phyloP scores from a whole-genome alignment of 2,329 filamentous ascomycete species.

The Amauroascus verrucosus region DNA sequence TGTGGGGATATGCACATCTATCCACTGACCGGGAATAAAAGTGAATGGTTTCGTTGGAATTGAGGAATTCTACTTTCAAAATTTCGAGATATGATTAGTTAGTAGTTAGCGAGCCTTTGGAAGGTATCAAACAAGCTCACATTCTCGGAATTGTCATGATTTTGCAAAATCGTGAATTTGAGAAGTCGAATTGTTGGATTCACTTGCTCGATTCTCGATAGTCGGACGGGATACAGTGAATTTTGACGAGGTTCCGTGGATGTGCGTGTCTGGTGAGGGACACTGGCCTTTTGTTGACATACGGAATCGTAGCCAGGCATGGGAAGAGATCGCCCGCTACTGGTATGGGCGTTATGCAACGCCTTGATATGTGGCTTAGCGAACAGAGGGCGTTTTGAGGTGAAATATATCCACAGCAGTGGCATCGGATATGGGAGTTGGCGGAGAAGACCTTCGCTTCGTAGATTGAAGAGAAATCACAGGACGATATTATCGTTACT shows the following conservation, averaged over 20 bases:
- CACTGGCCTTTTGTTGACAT: conserved; percentile 7
- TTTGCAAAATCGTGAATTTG: conserved; percentile 44
- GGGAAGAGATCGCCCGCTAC: neutral
- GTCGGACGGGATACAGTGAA: conserved; percentile 51
- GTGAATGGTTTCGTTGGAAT: conserved; percentile 28
- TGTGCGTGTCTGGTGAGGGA: conserved; percentile 60
- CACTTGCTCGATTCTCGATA: conserved; percentile 53
- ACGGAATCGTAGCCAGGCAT: neutral
- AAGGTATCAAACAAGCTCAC: neutral
- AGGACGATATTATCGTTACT: neutral
- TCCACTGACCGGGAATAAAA: conserved; percentile 79
- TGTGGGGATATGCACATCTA: conserved; percentile 67
- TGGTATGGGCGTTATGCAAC: neutral
- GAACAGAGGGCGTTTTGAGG: neutral
- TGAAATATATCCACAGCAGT: neutral
- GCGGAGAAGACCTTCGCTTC: too few species aligned
- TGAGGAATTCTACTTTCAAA: neutral
- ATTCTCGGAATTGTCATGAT: neutral
- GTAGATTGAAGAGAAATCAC: neutral
- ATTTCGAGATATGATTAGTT: neutral
- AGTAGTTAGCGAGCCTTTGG: neutral
- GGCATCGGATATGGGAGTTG: neutral
- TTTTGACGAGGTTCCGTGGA: conserved; percentile 60
- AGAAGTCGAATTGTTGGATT: conserved; percentile 61
- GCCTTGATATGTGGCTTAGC: neutral